A percentile compares a stretch with the other conserved stretches of the same genome.
Conservation (phyloP, 805 yeast genomes). For the Wickerhamiella parazyma region DNA sequence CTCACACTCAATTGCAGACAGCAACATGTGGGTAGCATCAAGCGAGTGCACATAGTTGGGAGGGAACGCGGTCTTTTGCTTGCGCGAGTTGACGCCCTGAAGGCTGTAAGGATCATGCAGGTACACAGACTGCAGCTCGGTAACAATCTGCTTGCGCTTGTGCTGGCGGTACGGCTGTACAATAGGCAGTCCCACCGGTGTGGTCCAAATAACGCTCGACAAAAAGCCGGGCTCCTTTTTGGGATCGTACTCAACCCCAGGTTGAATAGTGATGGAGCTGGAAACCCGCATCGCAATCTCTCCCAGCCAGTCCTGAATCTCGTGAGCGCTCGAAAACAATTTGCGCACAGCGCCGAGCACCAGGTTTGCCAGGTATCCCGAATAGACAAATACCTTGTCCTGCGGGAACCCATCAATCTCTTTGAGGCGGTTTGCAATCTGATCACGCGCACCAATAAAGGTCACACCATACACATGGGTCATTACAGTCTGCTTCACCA, state of each 20-base stretch:
- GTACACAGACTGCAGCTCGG: constrained; percentile 76
- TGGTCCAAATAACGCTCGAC: constrained; percentile 93
- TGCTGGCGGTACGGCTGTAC: constrained; percentile 87
- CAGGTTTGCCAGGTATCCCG: constrained; percentile 57
- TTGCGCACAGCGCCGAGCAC: constrained; percentile 78
- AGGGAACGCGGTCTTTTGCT: constrained; percentile 87
- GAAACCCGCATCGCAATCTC: constrained; percentile 71
- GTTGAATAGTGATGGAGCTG: constrained; percentile 58
- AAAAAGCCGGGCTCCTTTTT: constrained; percentile 46
- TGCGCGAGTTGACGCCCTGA: constrained; percentile 70
- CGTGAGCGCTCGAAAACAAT: constrained; percentile 81
- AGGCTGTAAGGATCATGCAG: constrained; percentile 80
- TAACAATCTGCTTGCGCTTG: constrained; percentile 51
- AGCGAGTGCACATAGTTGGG: constrained; percentile 91
- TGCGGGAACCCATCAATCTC: constrained; percentile 40
- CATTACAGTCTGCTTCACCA: constrained; percentile 96
- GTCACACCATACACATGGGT: constrained; percentile 97
- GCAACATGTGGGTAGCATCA: constrained; percentile 93
- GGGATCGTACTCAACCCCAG: constrained; percentile 26
- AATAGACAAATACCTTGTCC: constrained; percentile 33
- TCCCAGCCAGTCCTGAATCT: constrained; percentile 93
- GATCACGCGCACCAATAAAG: constrained; percentile 80
- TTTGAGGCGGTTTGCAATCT: constrained; percentile 64
- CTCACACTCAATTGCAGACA: constrained; percentile 72
- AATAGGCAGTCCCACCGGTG: constrained; percentile 88